Evolutionary conservation across 2,329 filamentous ascomycete genomes (phyloP).

Genomic region (Aspergillus eucalypticola): DNA sequence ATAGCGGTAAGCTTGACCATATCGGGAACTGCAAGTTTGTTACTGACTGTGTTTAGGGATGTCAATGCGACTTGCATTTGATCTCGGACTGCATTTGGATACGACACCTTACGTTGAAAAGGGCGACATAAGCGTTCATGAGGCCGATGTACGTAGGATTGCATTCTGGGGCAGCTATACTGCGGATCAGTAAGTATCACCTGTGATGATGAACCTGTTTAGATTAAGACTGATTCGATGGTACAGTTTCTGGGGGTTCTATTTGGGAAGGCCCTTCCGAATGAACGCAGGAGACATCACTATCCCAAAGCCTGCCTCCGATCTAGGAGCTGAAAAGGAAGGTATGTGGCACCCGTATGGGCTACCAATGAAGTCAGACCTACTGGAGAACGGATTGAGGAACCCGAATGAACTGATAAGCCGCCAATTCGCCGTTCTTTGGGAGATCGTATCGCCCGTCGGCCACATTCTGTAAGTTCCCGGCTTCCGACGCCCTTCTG

Average conservation of each 20-base stretch:
- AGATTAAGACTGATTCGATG: not conserved
- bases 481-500: not conserved
- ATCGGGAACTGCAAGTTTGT: not conserved
- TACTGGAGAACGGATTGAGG: conserved; percentile 24
- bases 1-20: conserved; percentile 33
- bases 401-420: conserved; percentile 5
- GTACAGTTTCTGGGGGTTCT: conserved; percentile 30
- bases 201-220: not conserved
- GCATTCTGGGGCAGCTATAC: conserved; percentile 19
- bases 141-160: conserved; percentile 17
- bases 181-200: conserved; percentile 16
- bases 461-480: conserved; percentile 42
- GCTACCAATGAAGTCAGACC: conserved; percentile 15
- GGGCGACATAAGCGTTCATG: conserved; percentile 17
- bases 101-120: conserved; percentile 19
- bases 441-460: conserved; percentile 47
- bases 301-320: conserved; percentile 31
- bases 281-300: conserved; percentile 39
- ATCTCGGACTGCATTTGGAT: conserved; percentile 18
- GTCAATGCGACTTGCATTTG: conserved; percentile 19
- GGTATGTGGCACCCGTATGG: conserved; percentile 27
- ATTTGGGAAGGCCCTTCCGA: conserved; percentile 39
- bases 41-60: conserved; percentile 10
- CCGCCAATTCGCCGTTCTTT: conserved; percentile 33
- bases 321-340: conserved; percentile 13